Percentiles rank a stretch among this genome's conserved stretches.
These are phyloP conservation scores for Starmerella sirachaensis DNA, from an alignment of 805 yeast species.

Conservation along the genomic window DNA sequence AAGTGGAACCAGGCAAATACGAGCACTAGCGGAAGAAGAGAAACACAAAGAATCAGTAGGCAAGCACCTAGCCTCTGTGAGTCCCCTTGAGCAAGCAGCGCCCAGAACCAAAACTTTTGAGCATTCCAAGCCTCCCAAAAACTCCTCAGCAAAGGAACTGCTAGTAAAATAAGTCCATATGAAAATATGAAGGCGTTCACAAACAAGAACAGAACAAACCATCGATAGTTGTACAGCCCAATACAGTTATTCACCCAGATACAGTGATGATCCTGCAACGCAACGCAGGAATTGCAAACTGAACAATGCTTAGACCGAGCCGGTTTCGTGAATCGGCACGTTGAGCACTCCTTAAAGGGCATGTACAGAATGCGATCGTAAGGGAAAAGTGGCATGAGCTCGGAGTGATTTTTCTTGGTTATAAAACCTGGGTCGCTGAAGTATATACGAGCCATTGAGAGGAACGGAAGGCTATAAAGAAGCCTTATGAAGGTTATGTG, in stretches of 20 bases:
- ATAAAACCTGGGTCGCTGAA: conserved; percentile 32
- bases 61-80: conserved; percentile 23
- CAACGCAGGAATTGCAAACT: conserved; percentile 38
- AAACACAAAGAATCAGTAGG: conserved; percentile 35
- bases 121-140: conserved; percentile 2
- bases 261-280: conserved; percentile 49
- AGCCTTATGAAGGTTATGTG: conserved; percentile 17
- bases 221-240: conserved; percentile 48
- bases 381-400: conserved; percentile 24
- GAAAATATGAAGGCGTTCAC: conserved; percentile 36
- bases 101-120: conserved; percentile 7
- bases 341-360: conserved; percentile 35
- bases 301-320: conserved; percentile 54
- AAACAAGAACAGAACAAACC: conserved; percentile 45
- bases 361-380: conserved; percentile 46
- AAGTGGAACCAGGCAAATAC: conserved; percentile 39
- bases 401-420: conserved; percentile 14
- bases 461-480: conserved; percentile 19
- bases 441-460: conserved; percentile 23
- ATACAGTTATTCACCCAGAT: conserved; percentile 52
- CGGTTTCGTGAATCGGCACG: conserved; percentile 40
- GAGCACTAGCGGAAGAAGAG: conserved; percentile 35
- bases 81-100: conserved; percentile 10
- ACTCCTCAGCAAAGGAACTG: conserved; percentile 11
- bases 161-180: conserved; percentile 35